Evolutionary conservation across 345 rosid genomes (phyloP), one percentile per base, ranked within the genome.

Genomic region (Eucalyptus albens): DNA sequence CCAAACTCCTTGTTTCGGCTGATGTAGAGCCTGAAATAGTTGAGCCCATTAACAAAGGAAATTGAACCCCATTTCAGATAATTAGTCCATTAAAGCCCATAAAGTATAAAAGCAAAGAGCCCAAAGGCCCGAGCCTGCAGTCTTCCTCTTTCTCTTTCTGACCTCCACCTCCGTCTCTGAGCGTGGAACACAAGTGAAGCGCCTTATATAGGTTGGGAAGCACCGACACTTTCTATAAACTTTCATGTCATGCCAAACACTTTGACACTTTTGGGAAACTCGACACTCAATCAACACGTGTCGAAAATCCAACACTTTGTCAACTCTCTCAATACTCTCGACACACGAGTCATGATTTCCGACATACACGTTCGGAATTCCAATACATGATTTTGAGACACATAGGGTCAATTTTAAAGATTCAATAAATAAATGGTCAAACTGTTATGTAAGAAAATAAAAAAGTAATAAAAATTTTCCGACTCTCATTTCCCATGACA

Each of bases 221-320:
- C 59, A 53, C 10, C 5, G 2, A 53, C 10, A 53, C 59, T 53
- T 53, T 53, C 5, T 0, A 53, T 0, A 53, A 53, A 2, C 59
- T 53, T 53, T 53, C 59, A 53, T 53, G 0, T 8, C 5, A 53
- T 53, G 59, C 19, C 2, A 0, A 53, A 53, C 11, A 53, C 59
- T 19, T 0, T 0, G 2, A 53, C 26, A 53, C 1, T n/a, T n/a
- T n/a, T n/a, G n/a, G n/a, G n/a, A n/a, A n/a, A n/a, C n/a, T n/a
- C 2, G 0, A 53, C 56, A 53, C 56, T 53, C 1, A 0, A 0
- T 19, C 56, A 53, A 53, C 10, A 53, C 5, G 0, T 19, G 1
- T 53, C 1, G 0, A 0, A 53, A 8, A 53, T 53, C 10, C 10
- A 0, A 53, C 0, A 19, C 2, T 1, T 19, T 0, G 2, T 53